Percentiles rank a stretch among this genome's conserved stretches.
phyloP scores from a whole-genome alignment of 2,329 filamentous ascomycete species.

The Colletotrichum tropicicola region DNA sequence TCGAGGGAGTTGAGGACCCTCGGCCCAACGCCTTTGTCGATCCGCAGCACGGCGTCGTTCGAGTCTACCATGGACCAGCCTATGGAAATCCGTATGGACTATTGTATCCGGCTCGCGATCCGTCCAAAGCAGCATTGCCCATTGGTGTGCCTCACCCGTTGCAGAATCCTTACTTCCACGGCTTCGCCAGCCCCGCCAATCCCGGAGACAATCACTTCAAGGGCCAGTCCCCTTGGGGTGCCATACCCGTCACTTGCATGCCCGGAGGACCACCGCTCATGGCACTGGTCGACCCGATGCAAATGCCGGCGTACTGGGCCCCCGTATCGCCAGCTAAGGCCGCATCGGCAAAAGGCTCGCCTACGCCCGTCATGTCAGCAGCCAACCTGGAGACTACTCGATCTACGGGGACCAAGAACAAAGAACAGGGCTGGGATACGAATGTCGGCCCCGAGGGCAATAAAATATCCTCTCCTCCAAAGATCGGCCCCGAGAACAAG shows the following conservation, averaged over 20 bases:
- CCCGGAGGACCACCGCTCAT: slow-evolving; percentile 16
- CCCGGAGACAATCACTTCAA: slow-evolving; percentile 19
- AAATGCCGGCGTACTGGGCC: slow-evolving; percentile 14
- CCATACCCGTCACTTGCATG: slow-evolving; percentile 1
- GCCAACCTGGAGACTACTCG: neutral
- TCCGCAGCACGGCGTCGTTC: slow-evolving; percentile 57
- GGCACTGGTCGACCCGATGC: slow-evolving; percentile 12
- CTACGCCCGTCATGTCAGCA: slow-evolving; percentile 20
- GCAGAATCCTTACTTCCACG: slow-evolving; percentile 53
- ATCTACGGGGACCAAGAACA: slow-evolving; percentile 18
- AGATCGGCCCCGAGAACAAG: neutral
- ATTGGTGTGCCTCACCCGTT: slow-evolving; percentile 53
- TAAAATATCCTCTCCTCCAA: neutral
- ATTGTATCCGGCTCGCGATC: slow-evolving; percentile 54
- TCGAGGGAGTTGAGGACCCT: slow-evolving; percentile 62
- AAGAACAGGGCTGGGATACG: slow-evolving; percentile 32
- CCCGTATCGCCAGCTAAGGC: slow-evolving; percentile 1
- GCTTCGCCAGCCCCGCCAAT: slow-evolving; percentile 41
- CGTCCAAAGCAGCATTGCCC: slow-evolving; percentile 43
- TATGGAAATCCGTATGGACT: slow-evolving; percentile 60
- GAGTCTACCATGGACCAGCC: slow-evolving; percentile 65
- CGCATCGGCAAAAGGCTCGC: neutral
- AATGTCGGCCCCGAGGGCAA: slow-evolving; percentile 13
- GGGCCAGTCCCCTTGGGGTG: slow-evolving; percentile 26
- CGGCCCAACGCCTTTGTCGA: slow-evolving; percentile 69